Evolutionary conservation across 192 early-diverging fungal species (phyloP).

Genomic region (Coemansia sp.): DNA sequence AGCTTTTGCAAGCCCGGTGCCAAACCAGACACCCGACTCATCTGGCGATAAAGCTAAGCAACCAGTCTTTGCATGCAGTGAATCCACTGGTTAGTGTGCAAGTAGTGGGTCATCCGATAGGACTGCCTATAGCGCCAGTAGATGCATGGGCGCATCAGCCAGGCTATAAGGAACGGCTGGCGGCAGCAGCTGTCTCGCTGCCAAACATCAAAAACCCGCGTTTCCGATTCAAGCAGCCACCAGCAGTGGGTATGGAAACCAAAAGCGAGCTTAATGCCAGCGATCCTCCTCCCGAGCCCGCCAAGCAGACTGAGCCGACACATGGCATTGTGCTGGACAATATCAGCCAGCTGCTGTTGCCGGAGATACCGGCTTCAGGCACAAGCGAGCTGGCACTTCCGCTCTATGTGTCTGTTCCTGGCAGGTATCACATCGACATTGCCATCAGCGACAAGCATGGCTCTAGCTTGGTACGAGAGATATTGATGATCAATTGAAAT

Average conservation of each 20-base stretch:
- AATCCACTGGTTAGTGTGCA: conserved; percentile 8
- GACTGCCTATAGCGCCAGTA: neutral
- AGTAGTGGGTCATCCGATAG: neutral
- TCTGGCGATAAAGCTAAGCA: conserved; percentile 13
- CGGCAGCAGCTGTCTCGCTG: conserved; percentile 5
- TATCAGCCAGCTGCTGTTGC: conserved; percentile 19
- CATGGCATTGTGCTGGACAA: conserved; percentile 32
- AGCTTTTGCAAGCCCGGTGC: conserved; percentile 14
- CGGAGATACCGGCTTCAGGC: conserved; percentile 14
- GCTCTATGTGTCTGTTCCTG: conserved; percentile 19
- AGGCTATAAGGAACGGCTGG: neutral
- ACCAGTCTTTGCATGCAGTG: conserved; percentile 4
- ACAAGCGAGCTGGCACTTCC: conserved; percentile 13
- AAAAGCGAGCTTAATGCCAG: neutral
- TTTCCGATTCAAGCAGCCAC: neutral
- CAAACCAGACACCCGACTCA: neutral
- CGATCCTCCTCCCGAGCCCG: too few species aligned
- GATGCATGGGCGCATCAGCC: conserved; percentile 1
- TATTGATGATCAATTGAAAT: conserved; percentile 22
- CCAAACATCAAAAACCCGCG: neutral
- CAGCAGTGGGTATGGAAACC: neutral
- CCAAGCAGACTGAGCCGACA: neutral
- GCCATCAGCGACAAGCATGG: neutral
- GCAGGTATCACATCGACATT: conserved; percentile 22
- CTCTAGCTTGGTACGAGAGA: conserved; percentile 7